A percentile compares a stretch with the other conserved stretches of the same genome.
Evolutionary conservation across 495 filamentous ascomycete species (phyloP).

Genomic region (Cetradonia linearis): DNA sequence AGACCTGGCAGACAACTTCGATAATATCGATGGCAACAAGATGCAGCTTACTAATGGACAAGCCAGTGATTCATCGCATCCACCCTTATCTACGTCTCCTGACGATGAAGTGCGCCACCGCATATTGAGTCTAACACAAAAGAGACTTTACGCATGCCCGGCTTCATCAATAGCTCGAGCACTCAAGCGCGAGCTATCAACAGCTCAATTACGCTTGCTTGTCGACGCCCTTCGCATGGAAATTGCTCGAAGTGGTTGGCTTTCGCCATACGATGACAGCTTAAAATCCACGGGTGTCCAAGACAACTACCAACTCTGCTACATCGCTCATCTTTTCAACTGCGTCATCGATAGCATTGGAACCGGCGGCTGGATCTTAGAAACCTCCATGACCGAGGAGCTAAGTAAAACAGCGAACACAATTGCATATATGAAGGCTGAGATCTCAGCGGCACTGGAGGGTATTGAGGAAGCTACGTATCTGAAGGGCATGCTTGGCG

Average conservation of each 20-base stretch:
- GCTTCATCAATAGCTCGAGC: constrained; percentile 43
- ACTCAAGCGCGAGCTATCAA: constrained; percentile 54
- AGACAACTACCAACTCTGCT: constrained; percentile 33
- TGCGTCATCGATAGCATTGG: constrained; percentile 78
- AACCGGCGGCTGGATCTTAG: constrained; percentile 67
- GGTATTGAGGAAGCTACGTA: constrained; percentile 65
- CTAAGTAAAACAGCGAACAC: constrained; percentile 49
- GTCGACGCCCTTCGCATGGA: constrained; percentile 63
- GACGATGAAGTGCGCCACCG: constrained; percentile 11
- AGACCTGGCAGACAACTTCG: not conserved
- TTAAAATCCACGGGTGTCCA: constrained; percentile 39
- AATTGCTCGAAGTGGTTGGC: constrained; percentile 56
- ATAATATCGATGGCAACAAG: not conserved
- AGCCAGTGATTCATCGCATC: not conserved
- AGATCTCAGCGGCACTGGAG: constrained; percentile 65
- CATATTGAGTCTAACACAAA: constrained; percentile 8
- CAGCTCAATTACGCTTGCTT: constrained; percentile 58
- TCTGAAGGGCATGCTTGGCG: constrained; percentile 55
- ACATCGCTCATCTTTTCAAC: constrained; percentile 56
- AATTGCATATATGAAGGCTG: constrained; percentile 56
- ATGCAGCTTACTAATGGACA: constrained; percentile 8
- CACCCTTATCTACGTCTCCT: constrained; percentile 17
- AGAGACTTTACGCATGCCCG: constrained; percentile 56
- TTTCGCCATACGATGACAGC: constrained; percentile 53
- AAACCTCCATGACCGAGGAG: constrained; percentile 41